Conservation (phyloP, 1,284 basidiomycete genomes). For the Chalciporus sp. region DNA sequence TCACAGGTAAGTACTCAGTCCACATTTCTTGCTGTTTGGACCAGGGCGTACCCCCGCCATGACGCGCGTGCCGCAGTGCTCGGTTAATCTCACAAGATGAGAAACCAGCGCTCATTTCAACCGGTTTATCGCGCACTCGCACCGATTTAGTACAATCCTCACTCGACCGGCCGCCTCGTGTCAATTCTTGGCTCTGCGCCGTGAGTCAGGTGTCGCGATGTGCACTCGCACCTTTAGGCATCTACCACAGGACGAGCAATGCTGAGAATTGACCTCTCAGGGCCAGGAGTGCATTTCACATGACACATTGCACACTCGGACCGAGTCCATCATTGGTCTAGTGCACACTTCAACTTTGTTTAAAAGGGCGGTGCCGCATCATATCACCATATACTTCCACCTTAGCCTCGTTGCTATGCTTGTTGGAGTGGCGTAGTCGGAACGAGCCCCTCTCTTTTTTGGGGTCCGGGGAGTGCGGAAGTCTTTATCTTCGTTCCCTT, state of each 20-base stretch:
- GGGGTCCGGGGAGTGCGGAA: conserved; percentile 5
- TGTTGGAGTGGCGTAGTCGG: conserved; percentile 15
- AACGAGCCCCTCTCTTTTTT: conserved; percentile 13
- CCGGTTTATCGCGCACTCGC: not conserved
- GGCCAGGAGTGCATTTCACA: conserved; percentile 12
- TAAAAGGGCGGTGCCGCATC: conserved; percentile 4
- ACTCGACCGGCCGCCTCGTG: conserved; percentile 24
- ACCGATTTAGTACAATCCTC: conserved; percentile 13
- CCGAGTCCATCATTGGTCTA: conserved; percentile 7
- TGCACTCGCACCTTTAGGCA: conserved; percentile 4
- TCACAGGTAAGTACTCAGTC: conserved; percentile 63
- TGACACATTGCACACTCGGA: conserved; percentile 6
- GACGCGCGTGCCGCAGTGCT: not conserved
- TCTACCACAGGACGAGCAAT: not conserved
- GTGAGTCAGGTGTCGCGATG: not conserved
- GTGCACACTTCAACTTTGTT: conserved; percentile 13
- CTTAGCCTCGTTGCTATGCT: conserved; percentile 11
- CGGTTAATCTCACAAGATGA: conserved; percentile 10
- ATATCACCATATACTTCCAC: conserved; percentile 17
- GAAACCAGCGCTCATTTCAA: conserved; percentile 6
- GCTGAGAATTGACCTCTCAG: conserved; percentile 5
- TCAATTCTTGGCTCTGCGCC: conserved; percentile 5
- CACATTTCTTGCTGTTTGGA: not conserved
- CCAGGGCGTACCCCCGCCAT: conserved; percentile 1
- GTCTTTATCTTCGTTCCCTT: conserved; percentile 9